Percentiles rank a stretch among this genome's conserved stretches.
These are phyloP conservation scores for Kwoniella botswanensis DNA, from an alignment of 768 basidiomycete species.

Conservation along the genomic window DNA sequence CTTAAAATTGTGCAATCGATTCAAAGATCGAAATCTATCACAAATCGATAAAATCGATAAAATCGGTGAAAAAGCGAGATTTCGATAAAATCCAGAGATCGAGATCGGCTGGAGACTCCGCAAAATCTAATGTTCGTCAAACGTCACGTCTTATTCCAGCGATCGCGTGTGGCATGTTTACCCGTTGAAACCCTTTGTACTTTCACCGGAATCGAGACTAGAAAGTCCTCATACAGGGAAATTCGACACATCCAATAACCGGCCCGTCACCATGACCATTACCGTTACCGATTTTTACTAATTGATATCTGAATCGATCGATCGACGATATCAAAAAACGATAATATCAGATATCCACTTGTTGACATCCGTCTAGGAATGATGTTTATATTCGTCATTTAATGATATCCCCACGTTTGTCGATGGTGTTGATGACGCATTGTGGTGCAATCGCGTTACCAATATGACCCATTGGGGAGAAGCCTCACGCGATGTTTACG, in stretches of 20 bases:
- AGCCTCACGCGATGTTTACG: slow-evolving; percentile 2
- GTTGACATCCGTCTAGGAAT: background rate
- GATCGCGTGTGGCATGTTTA: slow-evolving; percentile 6
- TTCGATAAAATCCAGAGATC: background rate
- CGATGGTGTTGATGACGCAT: slow-evolving; percentile 3
- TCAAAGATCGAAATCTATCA: background rate
- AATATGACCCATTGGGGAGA: background rate
- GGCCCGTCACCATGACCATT: background rate
- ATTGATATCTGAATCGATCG: slow-evolving; percentile 7
- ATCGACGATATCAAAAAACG: background rate
- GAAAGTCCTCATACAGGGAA: background rate
- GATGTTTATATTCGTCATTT: slow-evolving; percentile 5
- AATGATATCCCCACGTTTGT: background rate
- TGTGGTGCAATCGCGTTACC: background rate
- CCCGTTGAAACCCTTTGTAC: background rate
- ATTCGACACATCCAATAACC: background rate
- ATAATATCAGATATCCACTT: background rate
- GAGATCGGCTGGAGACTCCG: slow-evolving; percentile 13
- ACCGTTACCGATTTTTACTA: slow-evolving; percentile 7
- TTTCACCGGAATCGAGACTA: slow-evolving; percentile 2
- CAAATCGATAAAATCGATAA: slow-evolving; percentile 4
- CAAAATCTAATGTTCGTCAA: slow-evolving; percentile 12
- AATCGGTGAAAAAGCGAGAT: background rate
- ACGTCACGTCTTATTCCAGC: background rate
- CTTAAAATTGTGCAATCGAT: slow-evolving; percentile 1